These are phyloP conservation scores for Centaurea solstitialis DNA, from an alignment of 129 eudicot genomes.

Conservation along the genomic window DNA sequence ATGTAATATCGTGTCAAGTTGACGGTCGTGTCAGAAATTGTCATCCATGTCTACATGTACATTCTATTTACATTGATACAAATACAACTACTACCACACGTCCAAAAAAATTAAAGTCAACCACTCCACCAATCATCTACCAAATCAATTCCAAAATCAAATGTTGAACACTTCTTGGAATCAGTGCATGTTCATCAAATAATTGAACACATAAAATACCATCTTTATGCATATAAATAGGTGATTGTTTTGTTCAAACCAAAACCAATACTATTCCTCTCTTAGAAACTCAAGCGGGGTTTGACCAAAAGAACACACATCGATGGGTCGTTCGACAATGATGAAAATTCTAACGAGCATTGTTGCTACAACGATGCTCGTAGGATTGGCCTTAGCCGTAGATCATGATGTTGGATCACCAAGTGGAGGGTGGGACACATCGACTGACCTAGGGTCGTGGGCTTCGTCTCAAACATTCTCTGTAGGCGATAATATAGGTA, in stretches of 20 bases:
- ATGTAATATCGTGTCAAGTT: too few species aligned
- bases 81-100: not conserved
- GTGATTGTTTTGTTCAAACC: not conserved
- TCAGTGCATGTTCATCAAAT: conserved; percentile 30
- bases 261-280: not conserved
- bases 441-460: conserved; percentile 51
- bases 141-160: conserved; percentile 22
- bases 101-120: conserved; percentile 9
- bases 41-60: too few species aligned
- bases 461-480: conserved; percentile 49
- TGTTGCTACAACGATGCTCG: conserved; percentile 46
- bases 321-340: conserved; percentile 25
- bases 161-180: conserved; percentile 23
- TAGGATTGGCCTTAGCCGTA: conserved; percentile 38
- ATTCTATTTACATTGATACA: not conserved
- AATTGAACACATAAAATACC: conserved; percentile 18
- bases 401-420: conserved; percentile 61
- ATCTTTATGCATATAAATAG: conserved; percentile 17
- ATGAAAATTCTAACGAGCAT: conserved; percentile 27
- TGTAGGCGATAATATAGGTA: conserved; percentile 63
- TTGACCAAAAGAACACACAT: conserved; percentile 38
- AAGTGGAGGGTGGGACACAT: conserved; percentile 66
- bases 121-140: conserved; percentile 8
- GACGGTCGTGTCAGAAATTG: too few species aligned
- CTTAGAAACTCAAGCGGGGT: not conserved